Evolutionary conservation across 306 rosid genomes (phyloP).

Genomic region (Cyclanthera cordifolia): DNA sequence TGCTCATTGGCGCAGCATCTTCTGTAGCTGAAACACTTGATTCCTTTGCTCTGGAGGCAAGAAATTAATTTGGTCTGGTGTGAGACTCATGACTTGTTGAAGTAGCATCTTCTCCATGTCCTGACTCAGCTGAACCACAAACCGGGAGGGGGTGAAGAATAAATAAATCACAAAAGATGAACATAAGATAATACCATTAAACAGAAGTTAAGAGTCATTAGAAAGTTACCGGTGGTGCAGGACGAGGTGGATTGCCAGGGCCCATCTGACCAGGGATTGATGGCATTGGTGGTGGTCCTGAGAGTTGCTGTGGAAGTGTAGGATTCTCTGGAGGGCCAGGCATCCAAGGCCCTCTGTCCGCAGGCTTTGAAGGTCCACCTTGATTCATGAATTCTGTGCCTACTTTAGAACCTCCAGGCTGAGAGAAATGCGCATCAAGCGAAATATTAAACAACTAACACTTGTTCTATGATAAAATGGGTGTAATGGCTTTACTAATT

Average conservation of each 20-base stretch:
- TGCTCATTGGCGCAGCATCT: constrained; percentile 66
- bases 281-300: constrained; percentile 35
- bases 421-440: constrained; percentile 9
- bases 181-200: not conserved
- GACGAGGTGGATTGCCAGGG: constrained; percentile 42
- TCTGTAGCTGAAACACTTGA: constrained; percentile 91
- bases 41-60: constrained; percentile 87
- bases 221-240: constrained; percentile 28
- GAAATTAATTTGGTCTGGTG: constrained; percentile 72
- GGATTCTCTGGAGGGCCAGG: constrained; percentile 47
- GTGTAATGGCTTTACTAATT: not conserved
- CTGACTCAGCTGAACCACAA: constrained; percentile 52
- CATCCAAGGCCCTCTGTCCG: constrained; percentile 70
- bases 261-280: constrained; percentile 45
- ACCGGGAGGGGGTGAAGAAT: not conserved
- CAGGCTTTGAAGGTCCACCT: constrained; percentile 53
- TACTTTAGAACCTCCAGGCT: constrained; percentile 52
- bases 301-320: constrained; percentile 31
- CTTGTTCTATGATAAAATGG: not conserved
- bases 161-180: not conserved
- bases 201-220: constrained; percentile 4
- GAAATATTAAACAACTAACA: not conserved
- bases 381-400: constrained; percentile 66
- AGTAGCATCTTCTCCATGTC: constrained; percentile 92
- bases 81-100: constrained; percentile 97